Conservation (phyloP, 805 yeast genomes). For the Candida nitratophila region DNA sequence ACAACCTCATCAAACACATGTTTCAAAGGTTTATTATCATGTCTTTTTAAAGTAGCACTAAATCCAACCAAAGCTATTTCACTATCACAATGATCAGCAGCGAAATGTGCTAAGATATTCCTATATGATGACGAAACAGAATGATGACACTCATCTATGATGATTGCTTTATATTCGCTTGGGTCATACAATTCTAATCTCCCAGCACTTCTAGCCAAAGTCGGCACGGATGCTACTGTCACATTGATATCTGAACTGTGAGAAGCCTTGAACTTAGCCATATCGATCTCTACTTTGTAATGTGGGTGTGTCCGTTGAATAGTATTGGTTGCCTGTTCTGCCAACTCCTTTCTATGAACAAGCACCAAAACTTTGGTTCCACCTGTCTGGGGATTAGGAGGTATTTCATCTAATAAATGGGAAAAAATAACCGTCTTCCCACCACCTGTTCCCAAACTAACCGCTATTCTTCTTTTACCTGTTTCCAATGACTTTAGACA, state of each 20-base stretch:
- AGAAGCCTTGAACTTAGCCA: constrained; percentile 45
- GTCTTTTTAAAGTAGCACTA: constrained; percentile 78
- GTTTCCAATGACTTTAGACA: constrained; percentile 41
- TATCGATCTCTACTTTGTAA: constrained; percentile 54
- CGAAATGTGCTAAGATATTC: constrained; percentile 52
- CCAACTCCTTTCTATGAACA: constrained; percentile 78
- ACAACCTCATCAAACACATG: constrained; percentile 66
- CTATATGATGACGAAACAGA: constrained; percentile 67
- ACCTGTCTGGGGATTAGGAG: constrained; percentile 15
- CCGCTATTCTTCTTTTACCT: constrained; percentile 59
- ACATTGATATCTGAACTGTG: constrained; percentile 44
- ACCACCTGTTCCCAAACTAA: constrained; percentile 88
- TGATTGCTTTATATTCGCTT: constrained; percentile 56
- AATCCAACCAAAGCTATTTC: constrained; percentile 67
- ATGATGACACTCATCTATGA: constrained; percentile 92
- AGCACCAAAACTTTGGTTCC: constrained; percentile 48
- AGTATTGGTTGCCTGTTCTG: constrained; percentile 56
- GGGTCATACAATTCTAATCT: constrained; percentile 53
- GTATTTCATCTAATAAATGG: constrained; percentile 38
- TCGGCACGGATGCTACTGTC: constrained; percentile 70
- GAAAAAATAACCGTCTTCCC: constrained; percentile 85
- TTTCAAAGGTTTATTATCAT: constrained; percentile 59
- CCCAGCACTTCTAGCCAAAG: constrained; percentile 36
- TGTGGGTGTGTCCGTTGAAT: constrained; percentile 42
- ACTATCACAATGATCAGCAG: constrained; percentile 33